Conservation (phyloP, 208 protist genomes). For the Sergeia podlipaevii region DNA sequence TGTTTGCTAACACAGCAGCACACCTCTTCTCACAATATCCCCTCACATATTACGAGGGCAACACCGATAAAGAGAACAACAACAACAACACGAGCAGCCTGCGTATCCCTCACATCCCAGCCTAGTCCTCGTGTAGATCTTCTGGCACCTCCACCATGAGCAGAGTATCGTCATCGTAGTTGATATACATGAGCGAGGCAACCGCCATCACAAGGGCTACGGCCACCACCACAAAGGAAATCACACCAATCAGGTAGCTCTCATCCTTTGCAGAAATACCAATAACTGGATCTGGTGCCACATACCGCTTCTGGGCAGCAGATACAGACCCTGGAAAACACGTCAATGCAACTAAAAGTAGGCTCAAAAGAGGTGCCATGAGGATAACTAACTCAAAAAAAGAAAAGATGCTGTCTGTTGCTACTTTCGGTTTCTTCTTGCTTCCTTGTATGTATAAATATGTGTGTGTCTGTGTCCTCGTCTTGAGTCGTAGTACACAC, state of each 20-base stretch:
- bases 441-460: too few relatives aligned
- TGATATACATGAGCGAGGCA: constrained; percentile 56
- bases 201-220: constrained; percentile 59
- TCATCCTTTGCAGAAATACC: constrained; percentile 42
- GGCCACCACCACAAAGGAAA: constrained; percentile 49
- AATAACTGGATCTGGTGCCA: constrained; percentile 30
- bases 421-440: too few relatives aligned
- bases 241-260: constrained; percentile 76
- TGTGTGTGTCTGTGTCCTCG: too few relatives aligned
- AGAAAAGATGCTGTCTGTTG: too few relatives aligned
- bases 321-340: neutral
- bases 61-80: neutral
- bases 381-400: too few relatives aligned
- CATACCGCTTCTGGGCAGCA: constrained; percentile 15
- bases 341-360: neutral
- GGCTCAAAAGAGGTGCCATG: neutral
- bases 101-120: neutral
- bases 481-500: too few relatives aligned
- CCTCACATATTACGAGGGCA: constrained; percentile 5
- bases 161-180: constrained; percentile 83
- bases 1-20: too few relatives aligned
- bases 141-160: constrained; percentile 87
- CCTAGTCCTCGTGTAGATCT: constrained; percentile 38
- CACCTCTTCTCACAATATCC: neutral
- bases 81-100: too few relatives aligned